Evolutionary conservation across 2,329 filamentous ascomycete species (phyloP), one percentile per base, ranked within the genome.

Genomic region (Penicillium palitans): DNA sequence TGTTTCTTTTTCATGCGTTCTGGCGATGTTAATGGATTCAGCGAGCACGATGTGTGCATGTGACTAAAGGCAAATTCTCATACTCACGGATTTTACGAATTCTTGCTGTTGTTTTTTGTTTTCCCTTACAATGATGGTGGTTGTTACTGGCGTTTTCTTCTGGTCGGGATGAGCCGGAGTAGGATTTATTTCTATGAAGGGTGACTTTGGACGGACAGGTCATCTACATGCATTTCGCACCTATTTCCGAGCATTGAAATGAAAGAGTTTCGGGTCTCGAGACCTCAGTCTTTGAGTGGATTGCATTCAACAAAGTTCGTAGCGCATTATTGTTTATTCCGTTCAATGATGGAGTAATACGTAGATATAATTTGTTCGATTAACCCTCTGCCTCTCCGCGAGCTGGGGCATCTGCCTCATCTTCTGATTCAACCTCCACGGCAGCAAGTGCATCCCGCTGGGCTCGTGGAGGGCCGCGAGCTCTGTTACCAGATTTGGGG

Each of bases 391-490:
- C 66, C 24, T 70, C 66, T 19, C 64, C 67, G n/a, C 57, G 60
- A 33, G 59, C 60, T 19, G 60, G 60, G 31, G 57, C 46, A 10
- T 62, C 57, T 5, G 35, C 54, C 45, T 74, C 72, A 52, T 69
- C 70, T 19, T 74, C 72, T 1, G 69, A 71, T 19, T 64, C 70
- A 12, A 57, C 61, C 39, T 75, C 72, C 2, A 75, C 66, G 31
- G 73, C 66, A 15, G 72, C 72, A 41, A 76, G 60, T 9, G 67
- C 72, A 6, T 72, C 67, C 29, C 60, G 63, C 41, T 73, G 63
- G 4, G n/a, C 46, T 0, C 9, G 21, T 7, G 17, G 47, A 31
- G 68, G 68, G 13, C 68, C 72, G 4, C 54, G 61, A 7, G 57
- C 50, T 21, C 58, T 57, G n/a, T 60, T 45, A 15, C 42, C 48